Evolutionary conservation across 2,329 filamentous ascomycete species (phyloP), one percentile per base, ranked within the genome.

Genomic region (Aureobasidium sp.): DNA sequence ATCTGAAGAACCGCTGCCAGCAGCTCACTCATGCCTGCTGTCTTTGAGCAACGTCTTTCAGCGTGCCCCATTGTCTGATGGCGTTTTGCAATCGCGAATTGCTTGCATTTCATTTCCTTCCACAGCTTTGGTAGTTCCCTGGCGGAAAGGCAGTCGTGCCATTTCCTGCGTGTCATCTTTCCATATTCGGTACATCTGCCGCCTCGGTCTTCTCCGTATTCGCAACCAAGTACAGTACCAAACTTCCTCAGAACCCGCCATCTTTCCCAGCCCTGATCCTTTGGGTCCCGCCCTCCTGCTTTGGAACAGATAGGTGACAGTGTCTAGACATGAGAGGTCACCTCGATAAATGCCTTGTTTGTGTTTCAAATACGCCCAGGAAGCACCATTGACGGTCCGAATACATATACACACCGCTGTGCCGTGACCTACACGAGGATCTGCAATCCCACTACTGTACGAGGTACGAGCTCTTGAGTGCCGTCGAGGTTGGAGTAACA

Each of bases 361-460:
- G 43, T 27, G 43, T 46, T 46, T 46, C 43, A 23, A 23, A n/a
- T 29, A 21, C 2, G 9, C 21, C 29, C 37, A 33, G 27, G 25
- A 37, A 50, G 47, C 31, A 33, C 21, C 37, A 31, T 37, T 31
- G 37, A 45, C 53, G 53, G 53, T 57, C 53, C 29, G 40, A 57
- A 35, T 35, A 46, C 23, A 31, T 19, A 31, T 3, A 29, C 17
- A 31, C 27, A 29, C 27, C 27, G 9, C 53, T 21, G 40, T 57
- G 53, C 53, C 53, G 53, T 21, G n/a, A 55, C 40, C 25, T n/a
- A 3, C 15, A 35, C 50, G 25, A 19, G 25, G 49, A 53, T 50
- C 51, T 42, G 51, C 51, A 17, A 55, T 43, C 9, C 51, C 51
- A n/a, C n/a, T n/a, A n/a, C n/a, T n/a, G n/a, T 42, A 31, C 53